Base-by-base conservation (phyloP, 805 yeast genomes). In the Scheffersomyces lignosus region DNA sequence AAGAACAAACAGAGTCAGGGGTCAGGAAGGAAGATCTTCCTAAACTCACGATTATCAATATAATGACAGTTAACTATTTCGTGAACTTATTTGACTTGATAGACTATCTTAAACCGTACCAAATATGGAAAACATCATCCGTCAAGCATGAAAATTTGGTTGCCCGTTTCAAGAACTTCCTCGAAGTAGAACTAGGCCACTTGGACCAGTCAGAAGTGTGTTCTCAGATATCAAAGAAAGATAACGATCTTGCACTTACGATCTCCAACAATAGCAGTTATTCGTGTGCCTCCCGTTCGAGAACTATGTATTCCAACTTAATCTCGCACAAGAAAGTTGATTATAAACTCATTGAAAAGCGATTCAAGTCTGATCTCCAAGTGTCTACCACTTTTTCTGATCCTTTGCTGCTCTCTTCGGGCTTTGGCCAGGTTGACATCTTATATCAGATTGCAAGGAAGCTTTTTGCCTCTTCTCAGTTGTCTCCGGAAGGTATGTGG, bases 51-150 rank as follows among this genome's bases (percentile, higher is more conserved):
- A 54, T 69, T 7, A 57, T 69, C 29, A 69, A 69, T 40, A 44
- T 68, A 48, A 58, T 67, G 46, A 61, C 69, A 4, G 60, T 58
- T 25, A 67, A 69, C 45, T 69, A 66, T 45, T 69, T 69, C 36
- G 45, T 57, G 14, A 67, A 64, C 42, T 50, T 69, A 24, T 58
- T 66, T 40, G 71, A 66, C 7, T 49, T 69, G 27, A 60, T 67
- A 29, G 56, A 56, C 41, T 37, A 36, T 15, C 39, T 57, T 13
- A 53, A 51, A 22, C 74, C 74, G 0, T 55, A 52, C 36, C 73
- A 66, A 43, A 58, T 62, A 22, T 65, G 72, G 66, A 69, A 67
- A 37, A 50, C 70, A 3, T 45, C 68, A 3, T 58, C 69, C 2
- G 44, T 66, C 26, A 52, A 45, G 26, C 56, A 54, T 25, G 47